phyloP scores from a whole-genome alignment of 83 land plant genomes.

The Thuja plicata region DNA sequence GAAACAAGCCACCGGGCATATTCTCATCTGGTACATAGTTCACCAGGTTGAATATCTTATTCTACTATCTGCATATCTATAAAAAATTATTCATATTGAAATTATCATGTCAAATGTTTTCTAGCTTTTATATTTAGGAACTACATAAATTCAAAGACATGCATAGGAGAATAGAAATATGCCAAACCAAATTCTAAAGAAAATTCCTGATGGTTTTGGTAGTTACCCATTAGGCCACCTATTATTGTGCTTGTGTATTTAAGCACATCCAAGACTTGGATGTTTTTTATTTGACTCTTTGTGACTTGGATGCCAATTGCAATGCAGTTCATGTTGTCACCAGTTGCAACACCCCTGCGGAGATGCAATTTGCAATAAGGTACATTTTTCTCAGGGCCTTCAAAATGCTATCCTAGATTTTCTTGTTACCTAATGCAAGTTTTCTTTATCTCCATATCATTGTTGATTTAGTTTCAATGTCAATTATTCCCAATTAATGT shows the following conservation, averaged over 20 bases:
- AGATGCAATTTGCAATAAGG: background rate
- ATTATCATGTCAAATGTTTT: too few species aligned
- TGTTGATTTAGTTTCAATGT: too few species aligned
- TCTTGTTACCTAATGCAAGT: background rate
- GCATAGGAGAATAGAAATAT: background rate
- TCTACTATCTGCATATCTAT: constrained; percentile 72
- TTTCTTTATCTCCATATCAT: too few species aligned
- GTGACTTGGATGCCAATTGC: background rate
- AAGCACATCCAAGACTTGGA: background rate
- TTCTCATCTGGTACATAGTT: constrained; percentile 84
- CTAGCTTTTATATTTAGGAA: too few species aligned
- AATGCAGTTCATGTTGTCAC: background rate
- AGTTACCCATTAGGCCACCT: too few species aligned
- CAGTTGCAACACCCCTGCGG: background rate
- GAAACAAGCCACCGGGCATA: constrained; percentile 96
- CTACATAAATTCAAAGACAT: too few species aligned
- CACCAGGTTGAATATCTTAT: constrained; percentile 65
- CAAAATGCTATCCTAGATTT: background rate
- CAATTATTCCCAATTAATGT: background rate
- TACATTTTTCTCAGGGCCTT: background rate
- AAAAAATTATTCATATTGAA: too few species aligned
- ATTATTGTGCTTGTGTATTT: too few species aligned
- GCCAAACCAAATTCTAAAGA: too few species aligned
- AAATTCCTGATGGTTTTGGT: too few species aligned
- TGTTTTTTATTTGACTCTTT: background rate